Percentiles rank a stretch among this genome's conserved stretches.
These are phyloP conservation scores for Eutrema yunnanense DNA, from an alignment of 345 rosid species.

Conservation along the genomic window DNA sequence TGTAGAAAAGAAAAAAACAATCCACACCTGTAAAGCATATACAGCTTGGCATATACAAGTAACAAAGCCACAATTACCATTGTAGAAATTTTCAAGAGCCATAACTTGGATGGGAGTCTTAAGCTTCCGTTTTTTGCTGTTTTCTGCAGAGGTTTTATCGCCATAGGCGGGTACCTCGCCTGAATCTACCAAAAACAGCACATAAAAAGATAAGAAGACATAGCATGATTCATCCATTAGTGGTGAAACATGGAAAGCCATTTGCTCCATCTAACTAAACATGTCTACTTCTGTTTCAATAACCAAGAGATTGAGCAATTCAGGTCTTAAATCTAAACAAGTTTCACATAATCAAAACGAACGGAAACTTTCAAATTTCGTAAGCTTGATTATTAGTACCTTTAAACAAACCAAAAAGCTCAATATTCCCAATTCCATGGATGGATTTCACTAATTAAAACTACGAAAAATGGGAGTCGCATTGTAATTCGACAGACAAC, in stretches of 20 bases:
- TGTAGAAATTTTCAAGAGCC: constrained; percentile 73
- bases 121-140: constrained; percentile 48
- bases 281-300: not conserved
- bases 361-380: not conserved
- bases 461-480: not conserved
- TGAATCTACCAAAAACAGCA: constrained; percentile 45
- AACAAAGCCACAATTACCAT: constrained; percentile 43
- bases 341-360: not conserved
- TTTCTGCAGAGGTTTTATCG: constrained; percentile 51
- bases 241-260: not conserved
- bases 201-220: not conserved
- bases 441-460: not conserved
- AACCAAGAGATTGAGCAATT: not conserved
- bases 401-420: not conserved
- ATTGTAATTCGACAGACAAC: constrained; percentile 11
- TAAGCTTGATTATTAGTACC: not conserved
- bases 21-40: constrained; percentile 7
- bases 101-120: constrained; percentile 74
- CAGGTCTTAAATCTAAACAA: not conserved
- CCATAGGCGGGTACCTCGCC: constrained; percentile 56
- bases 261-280: not conserved
- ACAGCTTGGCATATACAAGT: constrained; percentile 5
- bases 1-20: constrained; percentile 22
- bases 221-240: not conserved
- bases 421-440: not conserved